Evolutionary conservation across 148 eudicot species (phyloP), one percentile per base, ranked within the genome.

Genomic region (Camellia granthamiana): DNA sequence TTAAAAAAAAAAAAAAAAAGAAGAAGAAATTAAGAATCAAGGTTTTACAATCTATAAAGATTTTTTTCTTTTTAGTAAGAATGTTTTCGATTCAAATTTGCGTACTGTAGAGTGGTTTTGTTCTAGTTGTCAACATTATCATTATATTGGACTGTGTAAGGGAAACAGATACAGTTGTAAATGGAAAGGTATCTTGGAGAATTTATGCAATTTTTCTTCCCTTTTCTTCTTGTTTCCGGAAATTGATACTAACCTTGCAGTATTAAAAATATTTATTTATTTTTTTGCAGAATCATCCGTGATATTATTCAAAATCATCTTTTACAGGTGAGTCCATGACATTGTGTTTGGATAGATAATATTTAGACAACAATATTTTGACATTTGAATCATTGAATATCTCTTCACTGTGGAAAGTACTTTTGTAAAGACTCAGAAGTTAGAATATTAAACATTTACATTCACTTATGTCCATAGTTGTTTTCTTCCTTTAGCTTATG

Each of bases 231-330:
- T 51, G 49, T 60, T 59, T 49, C 43, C 75, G 64, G 49, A 21
- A 77, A 51, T 10, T 74, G 64, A 59, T 70, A 41, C 15, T n/a
- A 49, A 54, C 30, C 44, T 76, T 15, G 43, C 52, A 46, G 23
- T n/a, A 59, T 72, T 13, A 55, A 9, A 56, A 64, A 41, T 16
- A 43, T 47, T 52, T 63, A 10, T 30, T 46, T 47, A 51, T 8
- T 30, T 70, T n/a, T 63, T 23, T 82, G 88, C 98, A 96, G 99
- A 75, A 96, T 96, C 52, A 91, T 96, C 69, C 97, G 99, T 30
- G 99, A 96, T 79, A 94, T 96, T 70, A 94, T 96, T 70, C 99
- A 96, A 84, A 96, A 96, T 84, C 99, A 96, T 79, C 89, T 96
- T 55, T 83, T 96, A 85, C 99, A 96, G 97, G 99, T 91, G 81